Conservation (phyloP, 441 rosid genomes). For the Viola pubescens region DNA sequence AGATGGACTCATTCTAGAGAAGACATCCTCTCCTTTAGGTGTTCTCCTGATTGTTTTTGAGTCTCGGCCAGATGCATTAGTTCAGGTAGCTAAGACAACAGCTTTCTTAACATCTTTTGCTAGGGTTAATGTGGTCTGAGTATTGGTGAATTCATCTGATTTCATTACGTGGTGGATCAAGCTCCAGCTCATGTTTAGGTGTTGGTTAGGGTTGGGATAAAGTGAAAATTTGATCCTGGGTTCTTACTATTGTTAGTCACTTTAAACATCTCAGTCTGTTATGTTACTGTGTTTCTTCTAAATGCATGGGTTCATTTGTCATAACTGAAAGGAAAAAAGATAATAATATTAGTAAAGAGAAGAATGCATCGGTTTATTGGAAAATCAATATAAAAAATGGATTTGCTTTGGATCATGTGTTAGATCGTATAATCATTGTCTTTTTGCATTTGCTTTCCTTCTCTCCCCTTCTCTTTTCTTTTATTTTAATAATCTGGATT, state of each 20-base stretch:
- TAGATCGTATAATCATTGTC: no score
- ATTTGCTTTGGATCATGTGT: no score
- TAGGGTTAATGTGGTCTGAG: background rate
- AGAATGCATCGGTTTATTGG: no score
- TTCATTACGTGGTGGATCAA: background rate
- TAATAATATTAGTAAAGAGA: no score
- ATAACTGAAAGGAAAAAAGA: no score
- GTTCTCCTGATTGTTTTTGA: conserved; percentile 95
- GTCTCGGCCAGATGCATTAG: conserved; percentile 94
- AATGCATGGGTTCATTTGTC: no score
- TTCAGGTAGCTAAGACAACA: conserved; percentile 50
- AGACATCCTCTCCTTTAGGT: conserved; percentile 91
- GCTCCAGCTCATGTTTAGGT: background rate
- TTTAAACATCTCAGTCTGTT: background rate
- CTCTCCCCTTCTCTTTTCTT: no score
- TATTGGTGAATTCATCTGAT: background rate
- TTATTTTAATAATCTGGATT: no score
- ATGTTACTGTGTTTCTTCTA: no score
- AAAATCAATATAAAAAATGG: no score
- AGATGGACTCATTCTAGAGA: conserved; percentile 84
- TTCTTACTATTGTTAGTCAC: background rate
- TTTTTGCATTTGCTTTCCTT: background rate
- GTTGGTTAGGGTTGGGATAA: background rate
- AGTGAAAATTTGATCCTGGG: background rate
- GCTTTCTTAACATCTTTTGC: conserved; percentile 10